A percentile compares a stretch with the other conserved stretches of the same genome.
Conservation (phyloP, 73 alveolate genomes). For the Uronychia binucleata region DNA sequence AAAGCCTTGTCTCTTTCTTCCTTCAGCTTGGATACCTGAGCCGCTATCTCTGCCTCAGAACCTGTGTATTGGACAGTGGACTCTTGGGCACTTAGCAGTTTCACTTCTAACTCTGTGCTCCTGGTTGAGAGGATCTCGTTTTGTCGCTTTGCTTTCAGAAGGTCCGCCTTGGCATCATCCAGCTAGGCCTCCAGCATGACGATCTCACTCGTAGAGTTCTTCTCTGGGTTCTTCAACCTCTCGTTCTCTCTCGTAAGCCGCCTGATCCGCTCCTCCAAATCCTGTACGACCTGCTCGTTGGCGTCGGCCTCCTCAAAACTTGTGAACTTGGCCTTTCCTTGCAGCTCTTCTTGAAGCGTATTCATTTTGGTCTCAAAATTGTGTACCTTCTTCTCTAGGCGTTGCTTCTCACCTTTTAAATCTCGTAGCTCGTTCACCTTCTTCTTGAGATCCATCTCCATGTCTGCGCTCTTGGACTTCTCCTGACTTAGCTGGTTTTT, state of each 20-base stretch:
- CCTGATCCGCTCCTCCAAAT: not conserved
- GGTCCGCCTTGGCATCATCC: not conserved
- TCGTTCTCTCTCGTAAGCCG: not conserved
- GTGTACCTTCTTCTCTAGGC: constrained; percentile 25
- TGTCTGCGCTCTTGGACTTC: constrained; percentile 19
- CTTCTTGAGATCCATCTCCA: constrained; percentile 16
- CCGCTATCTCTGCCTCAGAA: not conserved
- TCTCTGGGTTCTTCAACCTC: not conserved
- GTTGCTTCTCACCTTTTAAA: constrained; percentile 12
- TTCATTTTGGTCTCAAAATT: constrained; percentile 10
- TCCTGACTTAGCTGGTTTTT: constrained; percentile 25
- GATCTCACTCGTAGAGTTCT: not conserved
- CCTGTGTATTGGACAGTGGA: not conserved
- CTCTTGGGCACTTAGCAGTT: not conserved
- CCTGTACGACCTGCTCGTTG: not conserved
- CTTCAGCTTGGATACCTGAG: not conserved
- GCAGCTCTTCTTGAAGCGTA: constrained; percentile 22
- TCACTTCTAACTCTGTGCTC: not conserved
- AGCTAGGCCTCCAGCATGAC: not conserved
- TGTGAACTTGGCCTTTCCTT: not conserved
- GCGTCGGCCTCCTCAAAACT: not conserved
- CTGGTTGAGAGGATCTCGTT: not conserved
- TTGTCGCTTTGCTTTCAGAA: not conserved
- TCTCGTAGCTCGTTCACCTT: constrained; percentile 15
- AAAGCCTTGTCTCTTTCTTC: not conserved